Evolutionary conservation across 2,329 filamentous ascomycete species (phyloP).

Genomic region (Thelonectria blattea): DNA sequence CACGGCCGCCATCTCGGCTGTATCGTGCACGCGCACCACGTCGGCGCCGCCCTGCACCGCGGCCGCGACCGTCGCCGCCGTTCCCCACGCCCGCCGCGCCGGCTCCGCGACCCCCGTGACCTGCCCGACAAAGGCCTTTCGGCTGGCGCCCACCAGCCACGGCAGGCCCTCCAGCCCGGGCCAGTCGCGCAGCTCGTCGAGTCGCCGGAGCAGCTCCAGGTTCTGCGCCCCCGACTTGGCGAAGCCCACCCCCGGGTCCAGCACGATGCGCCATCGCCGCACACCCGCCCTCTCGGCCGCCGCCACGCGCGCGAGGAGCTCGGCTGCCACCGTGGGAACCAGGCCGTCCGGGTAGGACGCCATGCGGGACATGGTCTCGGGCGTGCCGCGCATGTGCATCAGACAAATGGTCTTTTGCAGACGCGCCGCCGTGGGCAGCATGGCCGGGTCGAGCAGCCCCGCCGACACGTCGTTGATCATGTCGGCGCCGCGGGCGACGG

Average conservation of each 20-base stretch:
- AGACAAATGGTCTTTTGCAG: constrained; percentile 80
- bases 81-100: constrained; percentile 78
- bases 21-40: constrained; percentile 91
- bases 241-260: constrained; percentile 94
- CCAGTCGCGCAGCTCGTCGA: constrained; percentile 69
- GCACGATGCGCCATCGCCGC: constrained; percentile 89
- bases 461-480: constrained; percentile 95
- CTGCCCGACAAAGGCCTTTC: constrained; percentile 86
- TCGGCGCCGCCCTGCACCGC: constrained; percentile 88
- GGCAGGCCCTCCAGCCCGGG: constrained; percentile 73
- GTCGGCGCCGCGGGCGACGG: constrained; percentile 80
- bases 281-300: constrained; percentile 83
- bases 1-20: constrained; percentile 83
- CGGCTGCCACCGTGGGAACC: constrained; percentile 66
- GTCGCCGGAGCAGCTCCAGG: constrained; percentile 73
- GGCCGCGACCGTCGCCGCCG: constrained; percentile 84
- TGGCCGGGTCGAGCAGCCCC: constrained; percentile 76
- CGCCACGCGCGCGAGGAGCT: constrained; percentile 72
- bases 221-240: constrained; percentile 86
- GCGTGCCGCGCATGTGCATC: constrained; percentile 94
- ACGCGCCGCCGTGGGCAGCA: constrained; percentile 80
- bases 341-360: constrained; percentile 74
- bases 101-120: constrained; percentile 78
- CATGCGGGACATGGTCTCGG: constrained; percentile 77
- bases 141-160: constrained; percentile 87